A percentile compares a stretch with the other conserved stretches of the same genome.
Conservation (phyloP, 1,284 basidiomycete species). For the Mrakiaceae sp. region DNA sequence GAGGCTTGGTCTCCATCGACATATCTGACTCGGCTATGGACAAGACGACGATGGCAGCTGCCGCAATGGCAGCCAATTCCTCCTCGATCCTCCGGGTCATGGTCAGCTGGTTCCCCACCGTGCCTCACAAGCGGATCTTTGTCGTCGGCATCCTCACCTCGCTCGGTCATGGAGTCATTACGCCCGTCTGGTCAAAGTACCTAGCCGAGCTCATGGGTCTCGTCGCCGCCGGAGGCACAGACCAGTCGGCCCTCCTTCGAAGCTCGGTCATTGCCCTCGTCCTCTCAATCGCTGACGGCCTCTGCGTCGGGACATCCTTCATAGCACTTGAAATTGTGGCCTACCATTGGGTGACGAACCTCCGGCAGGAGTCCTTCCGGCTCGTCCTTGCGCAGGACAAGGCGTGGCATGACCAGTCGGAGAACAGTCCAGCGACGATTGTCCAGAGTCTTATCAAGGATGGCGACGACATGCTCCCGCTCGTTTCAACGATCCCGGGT, state of each 20-base stretch:
- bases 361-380: conserved; percentile 52
- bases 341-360: conserved; percentile 59
- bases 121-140: conserved; percentile 63
- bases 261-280: conserved; percentile 44
- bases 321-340: conserved; percentile 62
- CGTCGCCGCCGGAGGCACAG: conserved; percentile 56
- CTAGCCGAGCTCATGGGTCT: conserved; percentile 71
- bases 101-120: conserved; percentile 53
- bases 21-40: too few species aligned
- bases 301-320: conserved; percentile 61
- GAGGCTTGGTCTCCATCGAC: too few species aligned
- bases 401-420: conserved; percentile 69
- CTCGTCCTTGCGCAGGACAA: conserved; percentile 72
- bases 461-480: conserved; percentile 71
- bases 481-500: conserved; percentile 63
- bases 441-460: conserved; percentile 79
- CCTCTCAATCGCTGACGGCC: conserved; percentile 61
- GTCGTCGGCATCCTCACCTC: conserved; percentile 55
- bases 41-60: too few species aligned
- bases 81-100: conserved; percentile 23
- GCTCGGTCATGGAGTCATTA: conserved; percentile 64
- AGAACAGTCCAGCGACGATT: conserved; percentile 54
- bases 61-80: too few species aligned
- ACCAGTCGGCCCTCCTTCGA: conserved; percentile 47
- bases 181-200: conserved; percentile 82